Conservation (phyloP, 805 yeast genomes). For the Saccharomycopsis guyanensis region DNA sequence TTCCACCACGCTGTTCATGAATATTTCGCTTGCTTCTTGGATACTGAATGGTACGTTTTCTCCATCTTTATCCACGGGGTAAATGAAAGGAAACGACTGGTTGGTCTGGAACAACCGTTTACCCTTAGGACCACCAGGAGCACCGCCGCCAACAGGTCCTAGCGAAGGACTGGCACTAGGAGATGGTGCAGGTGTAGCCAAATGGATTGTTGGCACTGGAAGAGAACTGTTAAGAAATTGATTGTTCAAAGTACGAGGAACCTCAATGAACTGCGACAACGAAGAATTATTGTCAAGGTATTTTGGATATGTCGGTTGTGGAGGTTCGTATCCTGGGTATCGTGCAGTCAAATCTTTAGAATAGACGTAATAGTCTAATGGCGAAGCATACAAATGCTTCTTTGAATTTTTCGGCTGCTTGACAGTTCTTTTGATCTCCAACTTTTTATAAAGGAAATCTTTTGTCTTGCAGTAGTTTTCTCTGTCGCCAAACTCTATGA, state of each 20-base stretch:
- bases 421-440: slow-evolving; percentile 27
- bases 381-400: slow-evolving; percentile 47
- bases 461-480: slow-evolving; percentile 36
- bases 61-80: slow-evolving; percentile 40
- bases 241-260: slow-evolving; percentile 44
- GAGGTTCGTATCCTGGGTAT: slow-evolving; percentile 63
- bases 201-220: slow-evolving; percentile 52
- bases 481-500: slow-evolving; percentile 57
- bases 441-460: slow-evolving; percentile 36
- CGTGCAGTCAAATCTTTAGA: slow-evolving; percentile 66
- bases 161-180: slow-evolving; percentile 53
- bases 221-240: slow-evolving; percentile 37
- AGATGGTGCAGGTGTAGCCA: slow-evolving; percentile 86
- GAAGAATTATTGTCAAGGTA: slow-evolving; percentile 44
- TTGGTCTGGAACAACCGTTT: slow-evolving; percentile 57
- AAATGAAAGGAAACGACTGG: slow-evolving; percentile 58
- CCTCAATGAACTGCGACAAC: slow-evolving; percentile 50
- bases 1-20: slow-evolving; percentile 53
- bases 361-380: slow-evolving; percentile 77
- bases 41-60: slow-evolving; percentile 62
- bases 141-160: slow-evolving; percentile 25
- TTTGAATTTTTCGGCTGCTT: slow-evolving; percentile 21
- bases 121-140: slow-evolving; percentile 28
- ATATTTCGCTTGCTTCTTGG: slow-evolving; percentile 67
- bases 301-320: slow-evolving; percentile 39